Percentiles rank a stretch among this genome's conserved stretches.
These are phyloP conservation scores for Lasiosphaeriaceae sp. DNA, from an alignment of 495 filamentous ascomycete genomes.

Conservation along the genomic window DNA sequence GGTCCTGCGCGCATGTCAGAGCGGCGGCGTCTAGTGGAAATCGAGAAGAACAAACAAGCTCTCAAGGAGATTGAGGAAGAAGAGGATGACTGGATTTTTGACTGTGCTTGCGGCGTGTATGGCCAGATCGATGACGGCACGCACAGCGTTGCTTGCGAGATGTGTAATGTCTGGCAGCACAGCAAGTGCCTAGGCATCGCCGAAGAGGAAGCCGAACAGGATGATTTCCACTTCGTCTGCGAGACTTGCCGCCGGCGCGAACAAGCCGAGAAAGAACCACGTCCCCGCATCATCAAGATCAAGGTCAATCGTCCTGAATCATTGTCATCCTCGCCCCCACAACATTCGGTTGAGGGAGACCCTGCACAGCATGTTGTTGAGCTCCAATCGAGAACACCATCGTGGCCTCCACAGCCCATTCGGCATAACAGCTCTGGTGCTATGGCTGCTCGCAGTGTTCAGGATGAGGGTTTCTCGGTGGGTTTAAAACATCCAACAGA, in stretches of 20 bases:
- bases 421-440: not conserved
- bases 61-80: slow-evolving; percentile 66
- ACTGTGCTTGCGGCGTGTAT: slow-evolving; percentile 86
- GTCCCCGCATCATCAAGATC: slow-evolving; percentile 60
- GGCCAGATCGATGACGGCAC: slow-evolving; percentile 91
- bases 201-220: slow-evolving; percentile 71
- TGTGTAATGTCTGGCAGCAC: slow-evolving; percentile 95
- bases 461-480: not conserved
- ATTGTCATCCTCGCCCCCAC: slow-evolving; percentile 10
- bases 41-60: slow-evolving; percentile 70
- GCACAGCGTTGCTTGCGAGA: slow-evolving; percentile 91
- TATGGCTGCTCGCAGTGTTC: too few species aligned
- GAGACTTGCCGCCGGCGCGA: slow-evolving; percentile 60
- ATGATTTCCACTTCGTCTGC: slow-evolving; percentile 89
- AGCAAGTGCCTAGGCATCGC: slow-evolving; percentile 82
- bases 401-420: not conserved
- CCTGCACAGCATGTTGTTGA: slow-evolving; percentile 11
- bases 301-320: slow-evolving; percentile 61
- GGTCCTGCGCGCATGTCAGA: slow-evolving; percentile 69
- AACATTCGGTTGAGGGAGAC: slow-evolving; percentile 5
- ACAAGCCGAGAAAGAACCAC: slow-evolving; percentile 31
- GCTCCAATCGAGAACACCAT: slow-evolving; percentile 8
- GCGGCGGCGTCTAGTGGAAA: slow-evolving; percentile 70
- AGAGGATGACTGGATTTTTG: slow-evolving; percentile 90
- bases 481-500: not conserved